Conservation (phyloP, 495 filamentous ascomycete species). For the Clohesyomyces aquaticus region DNA sequence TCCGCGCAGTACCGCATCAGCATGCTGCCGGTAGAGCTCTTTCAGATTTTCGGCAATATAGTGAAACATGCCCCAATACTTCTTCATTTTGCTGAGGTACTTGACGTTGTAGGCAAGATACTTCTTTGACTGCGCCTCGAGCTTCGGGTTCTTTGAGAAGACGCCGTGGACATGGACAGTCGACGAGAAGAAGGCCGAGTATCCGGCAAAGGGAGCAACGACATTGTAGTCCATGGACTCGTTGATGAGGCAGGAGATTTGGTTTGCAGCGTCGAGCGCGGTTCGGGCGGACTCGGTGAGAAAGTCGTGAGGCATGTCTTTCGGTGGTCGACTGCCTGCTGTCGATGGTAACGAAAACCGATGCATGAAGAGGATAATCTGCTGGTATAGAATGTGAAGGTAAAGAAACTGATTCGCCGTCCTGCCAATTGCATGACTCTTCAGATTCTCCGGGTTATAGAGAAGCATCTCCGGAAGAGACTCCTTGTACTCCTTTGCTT, state of each 20-base stretch:
- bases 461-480: slow-evolving; percentile 69
- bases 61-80: slow-evolving; percentile 97
- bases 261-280: slow-evolving; percentile 85
- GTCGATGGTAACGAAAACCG: slow-evolving; percentile 80
- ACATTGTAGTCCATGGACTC: slow-evolving; percentile 78
- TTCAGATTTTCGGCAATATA: slow-evolving; percentile 93
- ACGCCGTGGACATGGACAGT: slow-evolving; percentile 91
- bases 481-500: slow-evolving; percentile 70
- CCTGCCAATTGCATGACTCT: slow-evolving; percentile 78
- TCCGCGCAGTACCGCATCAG: slow-evolving; percentile 65
- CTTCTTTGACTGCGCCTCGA: slow-evolving; percentile 78
- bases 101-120: slow-evolving; percentile 88
- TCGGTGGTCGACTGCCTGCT: slow-evolving; percentile 66
- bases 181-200: slow-evolving; percentile 89
- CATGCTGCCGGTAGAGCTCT: slow-evolving; percentile 83
- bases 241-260: slow-evolving; percentile 81
- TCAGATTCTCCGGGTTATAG: slow-evolving; percentile 82
- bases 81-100: slow-evolving; percentile 92
- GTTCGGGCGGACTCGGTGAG: slow-evolving; percentile 73
- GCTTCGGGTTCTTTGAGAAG: slow-evolving; percentile 76
- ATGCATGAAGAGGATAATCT: slow-evolving; percentile 88
- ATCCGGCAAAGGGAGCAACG: slow-evolving; percentile 89
- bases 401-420: slow-evolving; percentile 94
- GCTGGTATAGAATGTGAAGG: slow-evolving; percentile 84
- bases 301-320: slow-evolving; percentile 79